Percentiles rank a stretch among this genome's conserved stretches.
Conservation (phyloP, 2,329 filamentous ascomycete species). For the Alternaria rosae region DNA sequence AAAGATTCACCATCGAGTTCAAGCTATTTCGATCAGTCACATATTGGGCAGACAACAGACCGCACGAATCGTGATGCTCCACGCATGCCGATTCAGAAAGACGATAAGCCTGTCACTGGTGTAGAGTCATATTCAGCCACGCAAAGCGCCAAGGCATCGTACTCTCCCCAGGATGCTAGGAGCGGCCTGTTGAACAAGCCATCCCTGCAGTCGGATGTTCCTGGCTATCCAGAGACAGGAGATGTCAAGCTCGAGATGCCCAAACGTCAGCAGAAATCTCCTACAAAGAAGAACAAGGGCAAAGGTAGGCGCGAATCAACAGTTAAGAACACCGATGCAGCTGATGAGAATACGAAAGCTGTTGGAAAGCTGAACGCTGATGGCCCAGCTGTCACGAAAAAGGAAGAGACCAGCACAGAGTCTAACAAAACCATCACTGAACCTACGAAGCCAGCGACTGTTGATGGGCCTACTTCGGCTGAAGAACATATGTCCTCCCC, state of each 20-base stretch:
- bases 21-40: slow-evolving; percentile 1
- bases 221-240: background rate
- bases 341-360: background rate
- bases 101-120: background rate
- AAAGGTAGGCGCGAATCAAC: background rate
- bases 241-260: slow-evolving; percentile 28
- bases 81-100: slow-evolving; percentile 2
- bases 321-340: background rate
- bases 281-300: slow-evolving; percentile 11
- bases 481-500: background rate
- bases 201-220: slow-evolving; percentile 2
- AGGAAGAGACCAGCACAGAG: background rate
- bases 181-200: slow-evolving; percentile 37
- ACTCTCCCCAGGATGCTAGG: slow-evolving; percentile 49
- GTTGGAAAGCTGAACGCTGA: background rate
- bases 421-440: background rate
- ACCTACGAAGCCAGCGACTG: background rate
- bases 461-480: background rate
- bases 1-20: slow-evolving; percentile 6
- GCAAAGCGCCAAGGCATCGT: slow-evolving; percentile 16
- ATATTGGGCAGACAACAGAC: background rate
- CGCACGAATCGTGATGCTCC: background rate
- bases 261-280: slow-evolving; percentile 23
- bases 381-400: background rate
- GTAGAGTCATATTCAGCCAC: background rate